Percentiles rank a stretch among this genome's conserved stretches.
phyloP scores from a whole-genome alignment of 129 eudicot genomes.

The Centella asiatica region DNA sequence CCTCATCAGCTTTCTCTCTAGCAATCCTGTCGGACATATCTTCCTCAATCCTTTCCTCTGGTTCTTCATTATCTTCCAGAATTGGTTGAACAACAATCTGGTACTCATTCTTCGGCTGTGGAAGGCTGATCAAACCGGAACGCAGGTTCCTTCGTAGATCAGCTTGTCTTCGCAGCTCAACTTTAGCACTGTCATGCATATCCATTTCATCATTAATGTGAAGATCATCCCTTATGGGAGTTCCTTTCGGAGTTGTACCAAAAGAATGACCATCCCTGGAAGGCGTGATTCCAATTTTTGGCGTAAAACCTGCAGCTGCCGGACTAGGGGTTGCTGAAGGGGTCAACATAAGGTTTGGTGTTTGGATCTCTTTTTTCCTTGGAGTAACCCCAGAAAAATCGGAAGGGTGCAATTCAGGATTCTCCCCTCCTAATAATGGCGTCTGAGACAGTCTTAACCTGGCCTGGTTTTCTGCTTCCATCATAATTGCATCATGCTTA shows the following conservation, averaged over 20 bases:
- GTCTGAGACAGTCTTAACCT: conserved; percentile 86
- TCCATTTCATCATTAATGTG: conserved; percentile 91
- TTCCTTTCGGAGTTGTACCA: conserved; percentile 87
- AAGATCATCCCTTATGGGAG: conserved; percentile 86
- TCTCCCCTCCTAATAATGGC: conserved; percentile 92
- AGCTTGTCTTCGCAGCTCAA: conserved; percentile 53
- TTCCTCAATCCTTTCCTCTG: conserved; percentile 88
- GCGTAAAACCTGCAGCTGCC: conserved; percentile 62
- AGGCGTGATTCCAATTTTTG: conserved; percentile 88
- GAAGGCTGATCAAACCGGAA: conserved; percentile 69
- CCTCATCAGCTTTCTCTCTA: conserved; percentile 92
- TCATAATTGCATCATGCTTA: conserved; percentile 90
- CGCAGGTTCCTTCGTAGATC: conserved; percentile 64
- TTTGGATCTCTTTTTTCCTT: conserved; percentile 71
- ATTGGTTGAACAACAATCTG: conserved; percentile 57
- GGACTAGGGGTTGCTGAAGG: conserved; percentile 89
- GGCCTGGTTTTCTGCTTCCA: conserved; percentile 97
- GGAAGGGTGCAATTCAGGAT: conserved; percentile 90
- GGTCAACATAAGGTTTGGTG: conserved; percentile 85
- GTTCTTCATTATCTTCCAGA: conserved; percentile 79
- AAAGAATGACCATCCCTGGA: conserved; percentile 60
- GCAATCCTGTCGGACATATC: conserved; percentile 96
- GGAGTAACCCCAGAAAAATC: conserved; percentile 99
- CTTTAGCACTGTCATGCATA: conserved; percentile 60
- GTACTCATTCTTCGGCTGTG: conserved; percentile 95